These are phyloP conservation scores for Scolecobasidium constrictum DNA, from an alignment of 2,329 filamentous ascomycete genomes.

Conservation along the genomic window DNA sequence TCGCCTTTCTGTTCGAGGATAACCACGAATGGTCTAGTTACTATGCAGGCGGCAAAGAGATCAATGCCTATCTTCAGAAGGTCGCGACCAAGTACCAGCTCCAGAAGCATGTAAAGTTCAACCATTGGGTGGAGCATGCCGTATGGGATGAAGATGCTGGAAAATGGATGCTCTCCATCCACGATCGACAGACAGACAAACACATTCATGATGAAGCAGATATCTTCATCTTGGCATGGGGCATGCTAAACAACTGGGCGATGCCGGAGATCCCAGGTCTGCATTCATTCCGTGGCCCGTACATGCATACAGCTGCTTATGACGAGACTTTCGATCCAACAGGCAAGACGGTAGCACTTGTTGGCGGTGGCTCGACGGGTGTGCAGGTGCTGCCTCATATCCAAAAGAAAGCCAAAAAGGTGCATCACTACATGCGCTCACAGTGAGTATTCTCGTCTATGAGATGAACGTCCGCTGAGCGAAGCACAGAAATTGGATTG, in stretches of 20 bases:
- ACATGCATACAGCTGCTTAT: conserved; percentile 54
- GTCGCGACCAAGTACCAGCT: conserved; percentile 54
- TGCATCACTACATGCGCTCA: conserved; percentile 58
- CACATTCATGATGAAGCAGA: conserved; percentile 46
- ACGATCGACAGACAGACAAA: conserved; percentile 27
- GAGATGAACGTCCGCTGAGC: too few relatives aligned
- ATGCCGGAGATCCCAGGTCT: conserved; percentile 51
- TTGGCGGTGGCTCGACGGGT: conserved; percentile 53
- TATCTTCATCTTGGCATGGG: conserved; percentile 52
- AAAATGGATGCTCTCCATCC: conserved; percentile 49
- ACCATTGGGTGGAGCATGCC: conserved; percentile 42
- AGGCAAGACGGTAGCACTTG: conserved; percentile 41
- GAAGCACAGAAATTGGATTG: too few relatives aligned
- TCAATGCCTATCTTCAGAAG: conserved; percentile 53
- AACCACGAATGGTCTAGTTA: conserved; percentile 60
- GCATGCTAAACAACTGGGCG: conserved; percentile 55
- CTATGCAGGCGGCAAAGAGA: conserved; percentile 57
- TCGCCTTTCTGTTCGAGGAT: conserved; percentile 56
- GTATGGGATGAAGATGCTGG: conserved; percentile 42
- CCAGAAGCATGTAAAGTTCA: conserved; percentile 45
- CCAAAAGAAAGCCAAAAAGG: conserved; percentile 32
- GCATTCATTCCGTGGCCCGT: conserved; percentile 40
- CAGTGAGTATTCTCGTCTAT: too few relatives aligned
- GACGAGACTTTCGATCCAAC: conserved; percentile 40
- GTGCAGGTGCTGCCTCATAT: conserved; percentile 45